Evolutionary conservation across 2,329 filamentous ascomycete species (phyloP).

Genomic region (Dactylellina drechsleri): DNA sequence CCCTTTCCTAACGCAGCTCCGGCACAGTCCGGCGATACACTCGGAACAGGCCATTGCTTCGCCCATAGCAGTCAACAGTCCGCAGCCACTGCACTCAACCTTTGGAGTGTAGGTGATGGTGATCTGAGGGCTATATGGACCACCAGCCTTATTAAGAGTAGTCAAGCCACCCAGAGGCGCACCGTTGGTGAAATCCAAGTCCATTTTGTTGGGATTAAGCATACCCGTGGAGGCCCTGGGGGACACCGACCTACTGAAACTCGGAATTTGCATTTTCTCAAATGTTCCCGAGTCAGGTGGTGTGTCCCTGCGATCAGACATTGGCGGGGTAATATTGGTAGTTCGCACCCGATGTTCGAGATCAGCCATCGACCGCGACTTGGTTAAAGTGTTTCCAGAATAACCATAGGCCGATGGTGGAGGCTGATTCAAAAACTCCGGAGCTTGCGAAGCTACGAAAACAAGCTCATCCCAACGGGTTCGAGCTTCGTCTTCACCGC

Average conservation of each 20-base stretch:
- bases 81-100: constrained; percentile 51
- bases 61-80: constrained; percentile 46
- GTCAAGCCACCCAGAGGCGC: constrained; percentile 33
- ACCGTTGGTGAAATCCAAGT: constrained; percentile 43
- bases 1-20: constrained; percentile 51
- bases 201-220: constrained; percentile 51
- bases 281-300: constrained; percentile 55
- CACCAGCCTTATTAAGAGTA: constrained; percentile 46
- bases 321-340: constrained; percentile 52
- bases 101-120: constrained; percentile 54
- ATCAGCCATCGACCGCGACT: constrained; percentile 54
- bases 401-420: constrained; percentile 50
- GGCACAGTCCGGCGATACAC: constrained; percentile 53
- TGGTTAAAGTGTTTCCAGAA: constrained; percentile 51
- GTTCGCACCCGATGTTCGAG: constrained; percentile 53
- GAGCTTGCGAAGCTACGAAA: constrained; percentile 51
- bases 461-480: constrained; percentile 53
- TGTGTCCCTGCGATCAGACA: constrained; percentile 52
- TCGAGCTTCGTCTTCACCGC: constrained; percentile 48
- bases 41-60: constrained; percentile 53
- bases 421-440: constrained; percentile 50
- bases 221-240: constrained; percentile 50
- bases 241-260: constrained; percentile 51
- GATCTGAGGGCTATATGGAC: constrained; percentile 51
- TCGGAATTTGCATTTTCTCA: constrained; percentile 55